Evolutionary conservation across 192 early-diverging fungal genomes (phyloP).

Genomic region (Paraglomus brasilianum): DNA sequence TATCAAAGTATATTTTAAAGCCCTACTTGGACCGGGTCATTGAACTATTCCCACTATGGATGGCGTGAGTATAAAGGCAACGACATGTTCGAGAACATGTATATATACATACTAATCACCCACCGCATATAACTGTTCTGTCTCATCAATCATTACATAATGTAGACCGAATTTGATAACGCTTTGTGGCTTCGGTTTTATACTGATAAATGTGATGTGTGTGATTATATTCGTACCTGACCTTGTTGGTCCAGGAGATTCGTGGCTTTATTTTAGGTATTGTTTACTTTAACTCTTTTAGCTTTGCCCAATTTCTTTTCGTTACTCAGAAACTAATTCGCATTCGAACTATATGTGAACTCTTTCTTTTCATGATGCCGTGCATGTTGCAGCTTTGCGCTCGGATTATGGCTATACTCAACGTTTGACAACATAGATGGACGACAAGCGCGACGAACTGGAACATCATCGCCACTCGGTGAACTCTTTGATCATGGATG

Average conservation of each 20-base stretch:
- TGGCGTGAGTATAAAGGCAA: slow-evolving; percentile 69
- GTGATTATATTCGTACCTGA: slow-evolving; percentile 67
- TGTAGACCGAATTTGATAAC: slow-evolving; percentile 76
- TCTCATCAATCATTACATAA: too few species aligned
- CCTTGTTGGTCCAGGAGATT: slow-evolving; percentile 59
- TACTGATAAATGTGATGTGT: slow-evolving; percentile 65
- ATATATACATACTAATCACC: too few species aligned
- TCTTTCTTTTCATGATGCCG: too few species aligned
- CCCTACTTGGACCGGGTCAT: slow-evolving; percentile 90
- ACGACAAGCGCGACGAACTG: slow-evolving; percentile 77
- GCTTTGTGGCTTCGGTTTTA: slow-evolving; percentile 71
- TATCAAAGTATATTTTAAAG: slow-evolving; percentile 75
- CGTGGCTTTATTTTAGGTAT: slow-evolving; percentile 61
- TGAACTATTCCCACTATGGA: slow-evolving; percentile 86
- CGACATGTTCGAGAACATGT: background rate
- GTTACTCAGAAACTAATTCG: too few species aligned
- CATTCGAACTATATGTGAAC: too few species aligned
- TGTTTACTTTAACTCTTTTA: slow-evolving; percentile 14
- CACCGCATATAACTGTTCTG: too few species aligned
- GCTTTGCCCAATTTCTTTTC: too few species aligned
- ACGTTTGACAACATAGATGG: slow-evolving; percentile 91
- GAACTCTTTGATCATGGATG: slow-evolving; percentile 84
- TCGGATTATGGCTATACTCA: slow-evolving; percentile 82
- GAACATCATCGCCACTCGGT: slow-evolving; percentile 70
- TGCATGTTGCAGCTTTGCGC: slow-evolving; percentile 58